Percentiles rank a stretch among this genome's conserved stretches.
Evolutionary conservation across 805 yeast genomes (phyloP).

Genomic region (Cyberlindnera mississippiensis): DNA sequence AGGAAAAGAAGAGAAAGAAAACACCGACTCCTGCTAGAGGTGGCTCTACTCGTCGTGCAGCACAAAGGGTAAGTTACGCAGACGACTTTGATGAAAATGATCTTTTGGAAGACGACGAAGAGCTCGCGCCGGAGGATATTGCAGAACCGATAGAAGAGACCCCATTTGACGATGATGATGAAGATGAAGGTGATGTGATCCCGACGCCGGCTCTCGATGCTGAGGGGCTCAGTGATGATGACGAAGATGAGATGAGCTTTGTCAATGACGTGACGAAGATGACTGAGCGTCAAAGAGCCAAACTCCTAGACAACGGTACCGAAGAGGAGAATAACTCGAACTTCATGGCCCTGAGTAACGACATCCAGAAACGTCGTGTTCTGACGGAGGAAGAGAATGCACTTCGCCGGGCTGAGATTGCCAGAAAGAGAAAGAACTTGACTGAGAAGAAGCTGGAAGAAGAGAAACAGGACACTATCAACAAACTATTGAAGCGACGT

Average conservation of each 20-base stretch:
- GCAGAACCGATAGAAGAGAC: too few relatives aligned
- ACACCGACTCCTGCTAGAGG: constrained; percentile 6
- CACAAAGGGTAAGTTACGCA: constrained; percentile 10
- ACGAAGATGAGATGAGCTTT: constrained; percentile 17
- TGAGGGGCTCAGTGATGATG: constrained; percentile 23
- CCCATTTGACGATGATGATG: constrained; percentile 25
- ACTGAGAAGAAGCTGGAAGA: constrained; percentile 81
- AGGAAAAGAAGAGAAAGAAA: constrained; percentile 2
- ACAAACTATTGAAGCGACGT: constrained; percentile 77
- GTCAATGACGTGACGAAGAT: constrained; percentile 24
- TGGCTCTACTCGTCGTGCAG: constrained; percentile 10
- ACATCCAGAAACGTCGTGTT: constrained; percentile 41
- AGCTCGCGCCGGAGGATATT: constrained; percentile 5
- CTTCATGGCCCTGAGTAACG: constrained; percentile 21
- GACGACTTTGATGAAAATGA: constrained; percentile 11
- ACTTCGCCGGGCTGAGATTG: constrained; percentile 77
- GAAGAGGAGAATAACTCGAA: background rate
- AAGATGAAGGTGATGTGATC: too few relatives aligned
- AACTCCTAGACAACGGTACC: constrained; percentile 5
- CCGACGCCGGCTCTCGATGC: constrained; percentile 27
- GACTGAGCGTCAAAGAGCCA: constrained; percentile 29
- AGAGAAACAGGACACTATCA: constrained; percentile 88
- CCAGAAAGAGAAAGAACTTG: constrained; percentile 82
- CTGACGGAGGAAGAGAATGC: constrained; percentile 83
- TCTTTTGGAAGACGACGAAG: constrained; percentile 11